Base-by-base conservation (phyloP, 225 moss, liverwort and hornwort genomes). In the Straminergon stramineum region DNA sequence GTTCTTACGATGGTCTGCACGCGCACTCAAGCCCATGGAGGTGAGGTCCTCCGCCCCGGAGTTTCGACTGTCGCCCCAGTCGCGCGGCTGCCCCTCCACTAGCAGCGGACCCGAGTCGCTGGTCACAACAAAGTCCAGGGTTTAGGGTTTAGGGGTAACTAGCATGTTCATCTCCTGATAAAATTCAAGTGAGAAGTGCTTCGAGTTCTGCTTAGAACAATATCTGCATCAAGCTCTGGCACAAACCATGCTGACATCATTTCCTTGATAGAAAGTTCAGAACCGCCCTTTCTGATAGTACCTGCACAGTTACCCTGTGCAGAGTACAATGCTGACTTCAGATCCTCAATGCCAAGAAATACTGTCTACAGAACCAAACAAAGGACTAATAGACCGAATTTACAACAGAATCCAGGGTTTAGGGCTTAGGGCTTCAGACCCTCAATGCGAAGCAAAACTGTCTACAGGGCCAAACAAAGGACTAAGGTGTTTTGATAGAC, bases 21-120 rank as follows among this genome's bases (percentile, higher is more conserved):
- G 95, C 74, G 92, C 91, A 93, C 96, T 99, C 88, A 99, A 90
- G 39, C 95, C 95, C 89, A 91, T 92, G 71, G 85, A 85, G 64
- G 93, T 93, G 79, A 94, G 86, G 66, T 89, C 87, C 80, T 90
- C 78, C 77, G 92, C 90, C 51, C 83, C 88, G 45, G 96, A 94
- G 78, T 99, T 99, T 55, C 99, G 93, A 53, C 89, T 88, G 82
- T 99, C 99, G 77, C 99, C 99, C 99, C 99, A 99, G 89, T 99
- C 99, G 85, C 96, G 94, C 45, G 96, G 95, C 61, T 95, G 94
- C 51, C 99, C 99, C 88, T 97, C 96, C 79, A 99, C 99, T 53
- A 99, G 94, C 83, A 99, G 79, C 23, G 99, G 99, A 57, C 97
- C 99, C 70, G 91, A 92, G 79, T 94, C 95, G 83, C 96, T 97